These are phyloP conservation scores for Jaminaea rosea DNA, from an alignment of 1,284 basidiomycete genomes.

Conservation along the genomic window DNA sequence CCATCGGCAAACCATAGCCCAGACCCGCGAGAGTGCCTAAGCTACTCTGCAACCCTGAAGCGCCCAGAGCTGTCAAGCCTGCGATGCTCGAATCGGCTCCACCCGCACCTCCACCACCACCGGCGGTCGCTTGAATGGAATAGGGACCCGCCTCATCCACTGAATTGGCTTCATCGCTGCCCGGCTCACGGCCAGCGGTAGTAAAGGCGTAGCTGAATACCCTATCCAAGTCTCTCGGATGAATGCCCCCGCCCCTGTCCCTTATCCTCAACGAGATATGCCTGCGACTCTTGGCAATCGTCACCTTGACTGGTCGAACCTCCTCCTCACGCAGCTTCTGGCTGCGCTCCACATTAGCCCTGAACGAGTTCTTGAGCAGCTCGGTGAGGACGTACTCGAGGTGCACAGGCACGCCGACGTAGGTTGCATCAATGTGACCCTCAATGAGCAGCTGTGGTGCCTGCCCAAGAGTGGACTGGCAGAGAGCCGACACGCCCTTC, in stretches of 20 bases:
- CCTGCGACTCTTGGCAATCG: slow-evolving; percentile 56
- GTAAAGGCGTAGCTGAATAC: slow-evolving; percentile 88
- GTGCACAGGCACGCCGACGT: slow-evolving; percentile 75
- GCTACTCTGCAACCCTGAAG: slow-evolving; percentile 59
- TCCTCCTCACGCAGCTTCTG: slow-evolving; percentile 5
- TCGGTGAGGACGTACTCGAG: slow-evolving; percentile 68
- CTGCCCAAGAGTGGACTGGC: slow-evolving; percentile 72
- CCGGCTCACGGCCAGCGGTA: slow-evolving; percentile 51
- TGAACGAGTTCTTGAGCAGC: slow-evolving; percentile 70
- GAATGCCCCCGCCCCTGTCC: slow-evolving; percentile 76
- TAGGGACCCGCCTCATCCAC: too few relatives aligned
- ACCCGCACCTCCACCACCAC: slow-evolving; percentile 54
- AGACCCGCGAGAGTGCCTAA: slow-evolving; percentile 70
- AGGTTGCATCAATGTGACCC: slow-evolving; percentile 24
- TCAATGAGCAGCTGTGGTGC: slow-evolving; percentile 51
- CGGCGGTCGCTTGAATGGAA: slow-evolving; percentile 57
- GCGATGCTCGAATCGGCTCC: slow-evolving; percentile 46
- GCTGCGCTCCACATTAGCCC: slow-evolving; percentile 56
- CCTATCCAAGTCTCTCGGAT: slow-evolving; percentile 61
- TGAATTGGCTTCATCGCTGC: not conserved
- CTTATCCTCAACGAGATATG: slow-evolving; percentile 70
- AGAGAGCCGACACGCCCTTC: slow-evolving; percentile 71
- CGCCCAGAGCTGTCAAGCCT: not conserved
- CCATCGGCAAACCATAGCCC: slow-evolving; percentile 49
- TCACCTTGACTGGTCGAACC: slow-evolving; percentile 61